phyloP scores from a whole-genome alignment of 257 asterid genomes.

The Handroanthus guayacan region DNA sequence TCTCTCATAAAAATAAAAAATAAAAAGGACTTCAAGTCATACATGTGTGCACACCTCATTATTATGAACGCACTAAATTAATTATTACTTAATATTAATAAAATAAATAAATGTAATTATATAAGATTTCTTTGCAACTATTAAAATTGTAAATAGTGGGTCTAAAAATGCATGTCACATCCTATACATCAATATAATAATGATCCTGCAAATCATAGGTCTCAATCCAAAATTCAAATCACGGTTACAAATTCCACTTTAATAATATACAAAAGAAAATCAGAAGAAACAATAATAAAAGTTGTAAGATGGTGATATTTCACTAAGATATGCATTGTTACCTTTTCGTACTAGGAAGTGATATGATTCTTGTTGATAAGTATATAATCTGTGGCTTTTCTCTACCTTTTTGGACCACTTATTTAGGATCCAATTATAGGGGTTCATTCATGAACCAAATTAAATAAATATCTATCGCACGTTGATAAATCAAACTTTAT shows the following conservation, averaged over 20 bases:
- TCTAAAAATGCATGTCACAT: no score
- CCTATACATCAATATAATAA: not conserved
- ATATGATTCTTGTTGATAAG: not conserved
- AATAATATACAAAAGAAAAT: no score
- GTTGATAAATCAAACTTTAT: not conserved
- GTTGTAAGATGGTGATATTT: not conserved
- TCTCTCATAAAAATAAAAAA: no score
- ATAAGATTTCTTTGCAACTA: no score
- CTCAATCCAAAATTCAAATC: not conserved
- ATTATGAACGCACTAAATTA: no score
- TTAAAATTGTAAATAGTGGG: no score
- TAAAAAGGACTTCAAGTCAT: no score
- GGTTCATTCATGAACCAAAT: conserved; percentile 30
- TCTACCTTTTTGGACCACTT: no score
- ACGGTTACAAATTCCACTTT: not conserved
- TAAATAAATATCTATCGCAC: not conserved
- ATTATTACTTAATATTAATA: no score
- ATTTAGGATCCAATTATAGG: not conserved
- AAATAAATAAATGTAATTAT: no score
- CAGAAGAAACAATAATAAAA: not conserved
- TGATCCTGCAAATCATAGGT: not conserved
- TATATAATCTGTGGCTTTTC: not conserved
- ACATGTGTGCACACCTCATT: no score
- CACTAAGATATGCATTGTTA: no score
- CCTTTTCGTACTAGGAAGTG: not conserved